phyloP scores from a whole-genome alignment of 371 early-diverging fungal genomes.

The Capniomyces stellatus region DNA sequence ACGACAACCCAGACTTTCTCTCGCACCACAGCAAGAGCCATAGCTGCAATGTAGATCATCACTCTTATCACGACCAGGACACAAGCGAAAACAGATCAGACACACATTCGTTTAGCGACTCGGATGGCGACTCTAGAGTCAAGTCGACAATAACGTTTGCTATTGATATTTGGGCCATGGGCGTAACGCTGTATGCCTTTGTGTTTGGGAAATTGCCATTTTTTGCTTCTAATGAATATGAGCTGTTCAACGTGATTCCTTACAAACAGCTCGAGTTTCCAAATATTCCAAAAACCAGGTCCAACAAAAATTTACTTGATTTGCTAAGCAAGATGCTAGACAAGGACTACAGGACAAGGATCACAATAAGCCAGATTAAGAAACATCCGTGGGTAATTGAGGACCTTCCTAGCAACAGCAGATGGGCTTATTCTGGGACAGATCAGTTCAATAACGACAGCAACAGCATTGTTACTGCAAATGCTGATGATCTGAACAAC shows the following conservation, averaged over 20 bases:
- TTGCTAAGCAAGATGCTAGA: slow-evolving; percentile 51
- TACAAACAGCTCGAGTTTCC: slow-evolving; percentile 43
- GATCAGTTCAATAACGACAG: no score
- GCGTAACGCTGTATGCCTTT: slow-evolving; percentile 96
- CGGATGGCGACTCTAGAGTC: no score
- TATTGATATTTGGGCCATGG: slow-evolving; percentile 98
- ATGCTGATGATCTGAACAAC: no score
- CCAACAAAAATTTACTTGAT: slow-evolving; percentile 29
- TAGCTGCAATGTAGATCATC: no score
- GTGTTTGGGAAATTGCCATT: slow-evolving; percentile 94
- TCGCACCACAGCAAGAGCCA: no score
- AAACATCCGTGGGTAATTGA: slow-evolving; percentile 72
- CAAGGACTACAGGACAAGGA: slow-evolving; percentile 69
- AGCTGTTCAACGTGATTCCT: slow-evolving; percentile 79
- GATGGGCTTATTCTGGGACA: no score
- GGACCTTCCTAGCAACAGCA: slow-evolving; percentile 30
- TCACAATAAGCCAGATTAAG: slow-evolving; percentile 69
- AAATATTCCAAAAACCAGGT: not conserved
- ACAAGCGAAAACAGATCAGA: no score
- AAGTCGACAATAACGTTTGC: slow-evolving; percentile 71
- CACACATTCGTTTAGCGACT: no score
- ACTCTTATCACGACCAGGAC: no score
- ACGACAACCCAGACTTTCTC: no score
- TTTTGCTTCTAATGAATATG: slow-evolving; percentile 90
- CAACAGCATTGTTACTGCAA: no score